These are phyloP conservation scores for Leccinum rimulosum DNA, from an alignment of 768 basidiomycete species.

Conservation along the genomic window DNA sequence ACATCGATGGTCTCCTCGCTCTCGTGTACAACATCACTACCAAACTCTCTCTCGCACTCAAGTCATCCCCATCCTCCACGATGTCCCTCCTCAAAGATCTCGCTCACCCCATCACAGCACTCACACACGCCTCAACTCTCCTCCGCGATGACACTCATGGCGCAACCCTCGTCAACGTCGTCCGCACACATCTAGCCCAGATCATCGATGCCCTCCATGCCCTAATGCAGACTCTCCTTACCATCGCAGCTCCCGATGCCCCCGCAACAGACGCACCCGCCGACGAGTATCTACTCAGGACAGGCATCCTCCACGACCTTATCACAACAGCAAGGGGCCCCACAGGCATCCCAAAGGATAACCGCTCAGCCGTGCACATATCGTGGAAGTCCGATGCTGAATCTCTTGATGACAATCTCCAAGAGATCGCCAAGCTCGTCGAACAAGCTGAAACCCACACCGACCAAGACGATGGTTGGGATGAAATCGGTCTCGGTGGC, in stretches of 20 bases:
- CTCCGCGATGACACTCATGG: slow-evolving; percentile 45
- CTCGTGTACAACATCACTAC: slow-evolving; percentile 57
- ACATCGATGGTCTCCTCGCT: slow-evolving; percentile 55
- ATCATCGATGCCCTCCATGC: slow-evolving; percentile 44
- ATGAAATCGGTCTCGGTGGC: slow-evolving; percentile 52
- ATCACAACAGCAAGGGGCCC: slow-evolving; percentile 49
- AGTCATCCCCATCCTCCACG: slow-evolving; percentile 53
- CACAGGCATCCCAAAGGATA: slow-evolving; percentile 53
- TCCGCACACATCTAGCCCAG: slow-evolving; percentile 36
- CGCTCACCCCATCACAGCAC: slow-evolving; percentile 43
- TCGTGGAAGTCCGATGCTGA: slow-evolving; percentile 50
- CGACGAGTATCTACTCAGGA: slow-evolving; percentile 54
- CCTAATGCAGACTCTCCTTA: slow-evolving; percentile 44
- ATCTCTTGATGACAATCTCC: slow-evolving; percentile 58
- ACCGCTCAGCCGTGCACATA: slow-evolving; percentile 54
- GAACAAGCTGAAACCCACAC: slow-evolving; percentile 32
- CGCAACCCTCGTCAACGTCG: slow-evolving; percentile 44
- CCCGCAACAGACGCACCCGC: slow-evolving; percentile 15
- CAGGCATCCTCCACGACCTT: slow-evolving; percentile 59
- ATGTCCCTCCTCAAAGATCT: slow-evolving; percentile 53
- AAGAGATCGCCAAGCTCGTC: slow-evolving; percentile 58
- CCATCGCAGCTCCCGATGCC: slow-evolving; percentile 27
- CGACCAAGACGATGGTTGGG: slow-evolving; percentile 54
- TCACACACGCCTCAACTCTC: slow-evolving; percentile 49
- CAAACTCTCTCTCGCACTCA: slow-evolving; percentile 61